Evolutionary conservation across 805 yeast species (phyloP).

Genomic region (Candida loeiensis): DNA sequence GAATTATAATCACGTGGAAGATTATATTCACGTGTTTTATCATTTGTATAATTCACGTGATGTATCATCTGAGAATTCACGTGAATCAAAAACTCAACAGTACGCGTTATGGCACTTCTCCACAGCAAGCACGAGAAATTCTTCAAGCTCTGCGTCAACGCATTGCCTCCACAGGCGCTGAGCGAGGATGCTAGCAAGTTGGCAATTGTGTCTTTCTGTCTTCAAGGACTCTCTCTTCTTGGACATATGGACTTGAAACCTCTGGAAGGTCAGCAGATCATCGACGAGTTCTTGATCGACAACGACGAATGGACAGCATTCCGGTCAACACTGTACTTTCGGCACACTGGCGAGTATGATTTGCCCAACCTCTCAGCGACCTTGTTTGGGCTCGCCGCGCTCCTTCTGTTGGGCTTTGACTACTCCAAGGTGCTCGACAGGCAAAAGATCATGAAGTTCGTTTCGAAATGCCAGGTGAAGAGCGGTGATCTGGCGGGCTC

Average conservation of each 20-base stretch:
- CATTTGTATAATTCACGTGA: too few species aligned
- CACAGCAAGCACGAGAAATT: slow-evolving; percentile 38
- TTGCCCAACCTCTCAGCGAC: slow-evolving; percentile 71
- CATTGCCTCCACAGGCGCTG: slow-evolving; percentile 56
- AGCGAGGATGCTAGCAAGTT: slow-evolving; percentile 66
- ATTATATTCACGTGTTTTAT: neutral
- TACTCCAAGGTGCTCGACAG: slow-evolving; percentile 29
- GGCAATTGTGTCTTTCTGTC: slow-evolving; percentile 66
- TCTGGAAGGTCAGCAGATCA: slow-evolving; percentile 42
- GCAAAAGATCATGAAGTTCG: slow-evolving; percentile 53
- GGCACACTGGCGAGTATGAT: slow-evolving; percentile 41
- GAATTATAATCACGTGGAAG: too few species aligned
- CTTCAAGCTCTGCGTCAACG: slow-evolving; percentile 47
- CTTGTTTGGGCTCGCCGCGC: slow-evolving; percentile 62
- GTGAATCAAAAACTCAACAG: neutral
- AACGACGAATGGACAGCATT: slow-evolving; percentile 44
- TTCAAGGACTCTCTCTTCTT: slow-evolving; percentile 56
- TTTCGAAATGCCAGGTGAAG: slow-evolving; percentile 53
- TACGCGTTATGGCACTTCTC: neutral
- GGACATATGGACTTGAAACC: slow-evolving; percentile 29
- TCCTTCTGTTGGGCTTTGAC: slow-evolving; percentile 49
- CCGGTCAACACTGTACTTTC: slow-evolving; percentile 54
- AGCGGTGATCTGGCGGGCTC: slow-evolving; percentile 30
- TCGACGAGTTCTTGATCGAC: slow-evolving; percentile 39
- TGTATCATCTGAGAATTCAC: too few species aligned